Evolutionary conservation across 2,329 filamentous ascomycete genomes (phyloP), one percentile per base, ranked within the genome.

Genomic region (Aspergillus sp.): DNA sequence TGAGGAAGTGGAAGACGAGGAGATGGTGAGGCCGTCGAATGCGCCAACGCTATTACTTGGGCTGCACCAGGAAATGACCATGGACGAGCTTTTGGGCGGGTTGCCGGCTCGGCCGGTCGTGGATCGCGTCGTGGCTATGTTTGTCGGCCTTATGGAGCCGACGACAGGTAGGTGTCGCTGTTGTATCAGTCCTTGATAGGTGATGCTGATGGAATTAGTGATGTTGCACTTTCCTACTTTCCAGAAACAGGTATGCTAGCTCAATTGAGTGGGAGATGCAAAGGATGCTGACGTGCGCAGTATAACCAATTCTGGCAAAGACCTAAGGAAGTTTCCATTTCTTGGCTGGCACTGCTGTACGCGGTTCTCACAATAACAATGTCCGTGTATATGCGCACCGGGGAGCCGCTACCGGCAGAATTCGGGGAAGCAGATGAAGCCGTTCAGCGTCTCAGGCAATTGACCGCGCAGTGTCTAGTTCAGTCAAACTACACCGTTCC

Each of bases 401-500:
- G 66, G 12, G 70, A 74, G 38, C 64, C 66, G 8, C 60, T 70
- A 21, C 70, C 70, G 4, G 48, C 63, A 15, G 57, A 57, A 1
- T 36, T 68, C 9, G 59, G 58, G 15, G 60, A 68, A 21, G 50
- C 68, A 4, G 54, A 43, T 19, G 65, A 60, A 10, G 55, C 63
- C 36, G 76, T 69, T 75, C 77, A 60, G 76, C 81, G 69, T 77
- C 85, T 74, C 68, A 86, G 62, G 79, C 87, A 72, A 81, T 60
- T 68, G 55, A 65, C 70, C n/a, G 69, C 72, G 2, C 70, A 73
- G 50, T 72, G 72, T 57, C 66, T 76, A 4, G 67, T 68, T n/a
- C 69, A 71, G 48, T 67, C 72, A 9, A 75, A 76, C 53, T 76
- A 76, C 43, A 67, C 71, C 2, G 62, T 60, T 1, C 72, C 74